Evolutionary conservation across 768 basidiomycete species (phyloP).

Genomic region (Lanmaoa pseudosensibilis): DNA sequence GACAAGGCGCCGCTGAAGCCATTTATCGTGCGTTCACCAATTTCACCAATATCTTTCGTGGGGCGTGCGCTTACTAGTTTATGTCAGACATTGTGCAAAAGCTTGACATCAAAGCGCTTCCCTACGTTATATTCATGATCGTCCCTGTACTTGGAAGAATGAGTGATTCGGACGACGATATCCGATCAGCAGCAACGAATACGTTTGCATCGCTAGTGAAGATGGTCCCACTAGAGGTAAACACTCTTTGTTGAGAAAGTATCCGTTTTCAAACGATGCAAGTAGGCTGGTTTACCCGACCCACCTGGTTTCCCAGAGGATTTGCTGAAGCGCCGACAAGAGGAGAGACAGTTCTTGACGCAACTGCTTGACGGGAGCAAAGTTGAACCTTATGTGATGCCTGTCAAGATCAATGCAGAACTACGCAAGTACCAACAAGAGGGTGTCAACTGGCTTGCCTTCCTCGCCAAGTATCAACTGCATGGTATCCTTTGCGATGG

Average conservation of each 20-base stretch:
- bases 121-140: slow-evolving; percentile 95
- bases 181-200: slow-evolving; percentile 92
- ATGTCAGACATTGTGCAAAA: slow-evolving; percentile 81
- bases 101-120: slow-evolving; percentile 91
- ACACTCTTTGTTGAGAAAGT: slow-evolving; percentile 12
- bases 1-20: slow-evolving; percentile 89
- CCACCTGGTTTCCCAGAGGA: slow-evolving; percentile 90
- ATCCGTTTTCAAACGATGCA: background rate
- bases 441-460: slow-evolving; percentile 98
- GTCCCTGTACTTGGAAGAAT: slow-evolving; percentile 96
- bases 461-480: slow-evolving; percentile 95
- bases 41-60: background rate
- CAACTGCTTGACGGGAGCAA: slow-evolving; percentile 95
- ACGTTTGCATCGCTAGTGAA: slow-evolving; percentile 97
- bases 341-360: slow-evolving; percentile 86
- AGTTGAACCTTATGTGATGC: slow-evolving; percentile 86
- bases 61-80: slow-evolving; percentile 12
- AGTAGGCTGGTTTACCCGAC: slow-evolving; percentile 92
- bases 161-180: slow-evolving; percentile 92
- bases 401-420: slow-evolving; percentile 88
- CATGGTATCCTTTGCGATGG: slow-evolving; percentile 99
- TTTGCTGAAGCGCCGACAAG: slow-evolving; percentile 78
- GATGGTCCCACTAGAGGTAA: slow-evolving; percentile 96
- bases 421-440: slow-evolving; percentile 97
- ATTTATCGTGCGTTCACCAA: slow-evolving; percentile 75